A percentile compares a stretch with the other conserved stretches of the same genome.
Evolutionary conservation across 441 rosid species (phyloP).

Genomic region (Flueggea neowawraea): DNA sequence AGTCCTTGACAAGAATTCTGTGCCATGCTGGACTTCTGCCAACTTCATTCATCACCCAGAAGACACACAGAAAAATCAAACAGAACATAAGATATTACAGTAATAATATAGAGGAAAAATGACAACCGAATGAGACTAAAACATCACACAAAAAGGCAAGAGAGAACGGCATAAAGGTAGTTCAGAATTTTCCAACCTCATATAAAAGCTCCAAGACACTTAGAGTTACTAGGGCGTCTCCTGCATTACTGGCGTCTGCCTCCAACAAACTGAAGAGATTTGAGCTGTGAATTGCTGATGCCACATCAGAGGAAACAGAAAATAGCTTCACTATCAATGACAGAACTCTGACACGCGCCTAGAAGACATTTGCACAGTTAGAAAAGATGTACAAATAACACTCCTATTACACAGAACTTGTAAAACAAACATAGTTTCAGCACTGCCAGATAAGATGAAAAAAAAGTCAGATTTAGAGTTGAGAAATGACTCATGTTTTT

Average conservation of each 20-base stretch:
- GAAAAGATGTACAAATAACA: not conserved
- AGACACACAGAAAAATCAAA: no score
- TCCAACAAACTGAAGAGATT: conserved; percentile 70
- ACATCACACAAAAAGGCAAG: not conserved
- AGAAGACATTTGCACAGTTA: conserved; percentile 20
- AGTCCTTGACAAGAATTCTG: conserved; percentile 68
- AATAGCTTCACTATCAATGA: conserved; percentile 89
- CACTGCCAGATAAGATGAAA: no score
- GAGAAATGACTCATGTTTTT: no score
- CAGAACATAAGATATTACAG: not conserved
- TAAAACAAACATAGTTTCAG: no score
- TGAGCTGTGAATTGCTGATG: conserved; percentile 54
- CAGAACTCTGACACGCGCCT: conserved; percentile 79
- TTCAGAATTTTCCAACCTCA: conserved; percentile 53
- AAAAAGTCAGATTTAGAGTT: no score
- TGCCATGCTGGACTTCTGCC: conserved; percentile 65
- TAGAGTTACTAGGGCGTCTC: conserved; percentile 61
- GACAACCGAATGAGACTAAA: conserved; percentile 3
- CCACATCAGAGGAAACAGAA: conserved; percentile 63
- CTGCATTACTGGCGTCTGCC: conserved; percentile 56
- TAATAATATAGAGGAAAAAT: conserved; percentile 3
- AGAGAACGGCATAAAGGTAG: not conserved
- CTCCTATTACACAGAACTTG: not conserved
- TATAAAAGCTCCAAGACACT: conserved; percentile 78
- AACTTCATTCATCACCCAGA: conserved; percentile 42